Evolutionary conservation across 129 eudicot species (phyloP), one percentile per base, ranked within the genome.

Genomic region (Apium graveolens): DNA sequence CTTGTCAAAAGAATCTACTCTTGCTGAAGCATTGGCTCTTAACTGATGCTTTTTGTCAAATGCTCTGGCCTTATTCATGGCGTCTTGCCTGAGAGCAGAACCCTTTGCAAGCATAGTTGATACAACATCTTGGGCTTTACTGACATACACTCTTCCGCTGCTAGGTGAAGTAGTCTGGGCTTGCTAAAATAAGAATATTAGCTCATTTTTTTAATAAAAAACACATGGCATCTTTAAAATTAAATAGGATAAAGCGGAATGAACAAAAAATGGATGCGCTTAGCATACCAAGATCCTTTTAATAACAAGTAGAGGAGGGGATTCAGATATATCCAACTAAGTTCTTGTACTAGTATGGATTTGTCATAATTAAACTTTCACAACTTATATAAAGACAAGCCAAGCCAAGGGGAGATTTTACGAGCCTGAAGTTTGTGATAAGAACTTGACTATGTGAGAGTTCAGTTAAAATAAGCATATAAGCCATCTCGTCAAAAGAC

Each of bases 51-150:
- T 95, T 81, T 95, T 97, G 75, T 95, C 99, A 84, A 95, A 95
- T 76, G 99, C 97, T 78, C 82, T 92, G 68, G 97, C 99, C 85
- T 90, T 90, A 81, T 90, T 95, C 78, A 92, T 75, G 42, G 97
- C 99, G 81, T 95, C 99, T 83, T 95, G 97, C 74, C 86, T 78
- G 21, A 95, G 82, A 66, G 99, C 97, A 77, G 94, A 91, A 77
- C 99, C 96, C 87, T 95, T 95, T 42, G 97, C 99, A 26, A 95
- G 75, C 89, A 95, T 84, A 87, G 73, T 92, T 63, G 96, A 83
- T 57, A 92, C 99, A 26, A 92, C 99, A 29, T 86, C 97, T 86
- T 95, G 99, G 20, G 99, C 99, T 87, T 92, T 92, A 79, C 70
- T 86, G 32, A 95, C 92, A 78, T 95, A 92, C 31, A 87, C 89